Percentiles rank a stretch among this genome's conserved stretches.
Conservation (phyloP, 768 basidiomycete species). For the Kwoniella europaea region DNA sequence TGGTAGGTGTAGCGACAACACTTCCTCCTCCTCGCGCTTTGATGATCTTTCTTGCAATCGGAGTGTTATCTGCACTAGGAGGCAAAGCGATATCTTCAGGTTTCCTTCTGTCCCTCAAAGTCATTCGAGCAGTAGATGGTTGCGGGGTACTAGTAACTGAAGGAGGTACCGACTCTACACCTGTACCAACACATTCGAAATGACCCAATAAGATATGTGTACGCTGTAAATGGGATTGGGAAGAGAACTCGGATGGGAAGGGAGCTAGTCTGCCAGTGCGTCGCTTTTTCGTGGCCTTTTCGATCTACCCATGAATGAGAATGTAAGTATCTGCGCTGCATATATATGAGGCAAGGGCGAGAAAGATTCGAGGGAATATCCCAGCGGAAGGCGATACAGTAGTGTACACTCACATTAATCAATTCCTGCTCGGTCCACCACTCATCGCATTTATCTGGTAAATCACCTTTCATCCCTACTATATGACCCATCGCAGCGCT, state of each 20-base stretch:
- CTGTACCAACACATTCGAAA: constrained; percentile 34
- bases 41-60: constrained; percentile 21
- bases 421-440: constrained; percentile 50
- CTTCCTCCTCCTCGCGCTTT: constrained; percentile 20
- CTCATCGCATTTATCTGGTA: constrained; percentile 17
- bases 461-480: constrained; percentile 64
- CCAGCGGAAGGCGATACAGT: neutral
- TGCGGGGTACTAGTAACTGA: constrained; percentile 37
- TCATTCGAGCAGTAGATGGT: constrained; percentile 35
- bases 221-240: constrained; percentile 32
- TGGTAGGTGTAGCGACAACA: constrained; percentile 28
- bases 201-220: constrained; percentile 42
- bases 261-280: constrained; percentile 49
- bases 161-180: constrained; percentile 3
- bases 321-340: neutral
- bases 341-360: too few relatives aligned
- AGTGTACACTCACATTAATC: constrained; percentile 35
- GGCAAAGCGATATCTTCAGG: constrained; percentile 20
- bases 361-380: too few relatives aligned
- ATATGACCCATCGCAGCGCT: constrained; percentile 85
- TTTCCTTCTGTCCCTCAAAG: constrained; percentile 39
- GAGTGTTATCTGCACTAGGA: constrained; percentile 24
- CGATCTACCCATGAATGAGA: constrained; percentile 33
- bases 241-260: constrained; percentile 38
- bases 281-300: constrained; percentile 52